Evolutionary conservation across 176 grass and related monocot species (phyloP), one percentile per base, ranked within the genome.

Genomic region (Tuctoria greenei): DNA sequence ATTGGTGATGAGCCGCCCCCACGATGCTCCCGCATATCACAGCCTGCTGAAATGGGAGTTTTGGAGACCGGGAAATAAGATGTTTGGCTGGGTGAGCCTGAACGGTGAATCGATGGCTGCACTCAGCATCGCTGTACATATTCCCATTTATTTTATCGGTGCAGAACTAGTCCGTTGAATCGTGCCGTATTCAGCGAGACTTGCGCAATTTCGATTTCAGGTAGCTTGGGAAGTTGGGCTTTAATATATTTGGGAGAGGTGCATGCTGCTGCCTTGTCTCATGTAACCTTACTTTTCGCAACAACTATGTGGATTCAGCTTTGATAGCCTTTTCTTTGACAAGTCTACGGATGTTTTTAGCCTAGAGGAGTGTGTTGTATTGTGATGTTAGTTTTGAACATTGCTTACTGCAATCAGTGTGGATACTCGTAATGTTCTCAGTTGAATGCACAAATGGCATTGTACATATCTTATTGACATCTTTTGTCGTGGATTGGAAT

Each of bases 71-170:
- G 61, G 50, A 37, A 82, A 82, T 82, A 82, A 82, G 38, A 58
- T 12, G 17, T 44, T 25, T 73, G 70, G 61, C 37, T 34, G 79
- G 72, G 59, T 40, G 59, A 54, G 71, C 39, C 20, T 31, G 31
- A 74, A 49, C 18, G n/a, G 44, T 25, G 8, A 64, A 35, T 42
- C 47, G 6, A 36, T 57, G 78, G 35, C 23, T 73, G n/a, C 15
- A 27, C 35, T 64, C 73, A 64, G 79, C 43, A 24, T 37, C 23
- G 20, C 37, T 82, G 80, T 82, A 82, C 80, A 82, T 61, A 17
- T 74, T 58, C 25, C 2, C 38, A 67, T 46, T 82, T 56, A 18
- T 74, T 82, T 66, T 15, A 10, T 71, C 65, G 66, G 10, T 35
- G 10, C 16, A 23, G 74, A 44, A 35, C 17, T 0, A 23, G 12